phyloP scores from a whole-genome alignment of 495 filamentous ascomycete genomes.

The Rhypophila decipiens region DNA sequence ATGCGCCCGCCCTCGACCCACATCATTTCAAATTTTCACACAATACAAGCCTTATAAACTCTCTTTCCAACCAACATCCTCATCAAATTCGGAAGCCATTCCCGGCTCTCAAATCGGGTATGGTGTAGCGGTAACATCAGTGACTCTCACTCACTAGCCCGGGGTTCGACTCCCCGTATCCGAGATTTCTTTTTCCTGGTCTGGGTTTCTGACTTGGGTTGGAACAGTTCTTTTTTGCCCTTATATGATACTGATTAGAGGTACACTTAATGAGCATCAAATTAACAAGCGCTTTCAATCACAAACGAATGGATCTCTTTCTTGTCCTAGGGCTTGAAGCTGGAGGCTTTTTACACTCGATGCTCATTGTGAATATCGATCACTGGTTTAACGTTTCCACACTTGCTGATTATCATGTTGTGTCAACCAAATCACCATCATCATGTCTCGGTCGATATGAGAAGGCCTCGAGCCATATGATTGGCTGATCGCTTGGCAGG shows the following conservation, averaged over 20 bases:
- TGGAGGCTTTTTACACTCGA: no score
- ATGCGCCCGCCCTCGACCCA: background rate
- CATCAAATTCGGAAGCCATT: no score
- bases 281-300: background rate
- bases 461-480: no score
- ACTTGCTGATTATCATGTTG: no score
- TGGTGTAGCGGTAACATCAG: background rate
- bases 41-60: background rate
- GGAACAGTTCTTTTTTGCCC: background rate
- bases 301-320: background rate
- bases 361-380: no score
- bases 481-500: no score
- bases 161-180: background rate
- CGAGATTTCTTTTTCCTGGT: background rate
- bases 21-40: no score
- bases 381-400: no score
- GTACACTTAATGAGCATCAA: background rate
- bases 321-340: no score
- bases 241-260: background rate
- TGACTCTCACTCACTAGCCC: background rate
- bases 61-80: background rate
- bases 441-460: no score
- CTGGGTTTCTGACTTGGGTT: background rate
- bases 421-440: no score
- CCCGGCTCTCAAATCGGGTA: no score